Conservation (phyloP, 2,329 filamentous ascomycete genomes). For the Dryadomyces quercivorus region DNA sequence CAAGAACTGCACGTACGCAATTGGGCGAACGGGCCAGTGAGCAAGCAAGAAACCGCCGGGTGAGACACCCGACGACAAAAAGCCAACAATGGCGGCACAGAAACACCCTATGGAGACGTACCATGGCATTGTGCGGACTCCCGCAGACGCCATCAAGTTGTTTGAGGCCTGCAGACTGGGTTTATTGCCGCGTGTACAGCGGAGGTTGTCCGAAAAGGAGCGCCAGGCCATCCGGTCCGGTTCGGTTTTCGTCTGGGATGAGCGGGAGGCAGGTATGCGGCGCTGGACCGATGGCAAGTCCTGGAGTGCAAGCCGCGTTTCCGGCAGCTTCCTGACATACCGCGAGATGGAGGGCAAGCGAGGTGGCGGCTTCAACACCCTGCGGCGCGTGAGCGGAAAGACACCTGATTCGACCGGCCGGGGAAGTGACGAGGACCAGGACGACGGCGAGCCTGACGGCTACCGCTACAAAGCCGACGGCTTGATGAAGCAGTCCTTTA, state of each 20-base stretch:
- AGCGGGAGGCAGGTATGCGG: slow-evolving; percentile 94
- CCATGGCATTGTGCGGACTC: slow-evolving; percentile 87
- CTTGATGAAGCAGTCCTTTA: slow-evolving; percentile 99
- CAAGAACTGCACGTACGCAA: not conserved
- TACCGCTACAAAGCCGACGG: slow-evolving; percentile 94
- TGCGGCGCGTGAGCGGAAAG: slow-evolving; percentile 50
- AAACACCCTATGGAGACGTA: slow-evolving; percentile 75
- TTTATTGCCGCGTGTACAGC: slow-evolving; percentile 79
- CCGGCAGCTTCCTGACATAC: slow-evolving; percentile 94
- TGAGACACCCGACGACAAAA: not conserved
- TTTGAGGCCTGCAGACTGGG: slow-evolving; percentile 93
- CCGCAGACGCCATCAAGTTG: slow-evolving; percentile 92
- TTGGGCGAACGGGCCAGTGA: not conserved
- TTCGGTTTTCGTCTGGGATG: slow-evolving; percentile 99
- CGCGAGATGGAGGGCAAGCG: slow-evolving; percentile 98
- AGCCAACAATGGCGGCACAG: slow-evolving; percentile 5
- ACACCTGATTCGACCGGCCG: slow-evolving; percentile 67
- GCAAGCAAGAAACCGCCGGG: not conserved
- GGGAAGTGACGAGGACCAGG: slow-evolving; percentile 74
- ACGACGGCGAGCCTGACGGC: slow-evolving; percentile 75
- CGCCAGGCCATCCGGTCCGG: slow-evolving; percentile 90
- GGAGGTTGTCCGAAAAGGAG: slow-evolving; percentile 91
- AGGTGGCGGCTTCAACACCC: slow-evolving; percentile 57
- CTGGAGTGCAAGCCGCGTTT: slow-evolving; percentile 95
- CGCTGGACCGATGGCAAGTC: slow-evolving; percentile 98